These are phyloP conservation scores for Ammopiptanthus mongolicus DNA, from an alignment of 306 rosid species.

Conservation along the genomic window DNA sequence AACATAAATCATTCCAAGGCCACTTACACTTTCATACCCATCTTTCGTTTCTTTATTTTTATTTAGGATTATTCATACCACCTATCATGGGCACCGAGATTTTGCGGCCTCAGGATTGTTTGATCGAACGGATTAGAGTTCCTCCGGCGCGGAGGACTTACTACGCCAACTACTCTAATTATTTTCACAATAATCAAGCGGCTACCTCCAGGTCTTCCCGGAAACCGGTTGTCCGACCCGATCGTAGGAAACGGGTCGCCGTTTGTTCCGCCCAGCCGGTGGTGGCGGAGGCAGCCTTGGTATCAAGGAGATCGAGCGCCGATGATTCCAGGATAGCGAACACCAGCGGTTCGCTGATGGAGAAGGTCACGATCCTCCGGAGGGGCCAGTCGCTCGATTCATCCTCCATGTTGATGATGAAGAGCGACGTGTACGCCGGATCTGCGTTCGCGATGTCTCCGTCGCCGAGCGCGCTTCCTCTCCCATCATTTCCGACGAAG, in stretches of 20 bases:
- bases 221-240: constrained; percentile 36
- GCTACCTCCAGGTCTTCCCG: constrained; percentile 37
- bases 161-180: constrained; percentile 9
- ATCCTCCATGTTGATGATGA: constrained; percentile 21
- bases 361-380: constrained; percentile 67
- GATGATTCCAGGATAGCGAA: constrained; percentile 41
- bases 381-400: constrained; percentile 78
- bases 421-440: constrained; percentile 72
- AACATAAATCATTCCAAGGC: too few species aligned
- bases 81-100: constrained; percentile 72
- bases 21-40: too few species aligned
- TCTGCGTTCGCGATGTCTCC: constrained; percentile 76
- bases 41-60: too few species aligned
- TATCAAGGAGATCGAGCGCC: constrained; percentile 34
- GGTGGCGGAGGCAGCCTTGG: not conserved
- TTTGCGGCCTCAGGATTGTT: constrained; percentile 69
- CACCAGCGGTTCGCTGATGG: constrained; percentile 26
- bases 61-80: not conserved
- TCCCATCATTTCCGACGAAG: constrained; percentile 67
- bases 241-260: constrained; percentile 27
- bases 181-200: constrained; percentile 10
- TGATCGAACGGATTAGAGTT: constrained; percentile 35
- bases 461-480: constrained; percentile 78
- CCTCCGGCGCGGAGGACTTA: constrained; percentile 40
- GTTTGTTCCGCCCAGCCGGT: constrained; percentile 10